These are phyloP conservation scores for Heterobasidion parviporum DNA, from an alignment of 1,284 basidiomycete species.

Conservation along the genomic window DNA sequence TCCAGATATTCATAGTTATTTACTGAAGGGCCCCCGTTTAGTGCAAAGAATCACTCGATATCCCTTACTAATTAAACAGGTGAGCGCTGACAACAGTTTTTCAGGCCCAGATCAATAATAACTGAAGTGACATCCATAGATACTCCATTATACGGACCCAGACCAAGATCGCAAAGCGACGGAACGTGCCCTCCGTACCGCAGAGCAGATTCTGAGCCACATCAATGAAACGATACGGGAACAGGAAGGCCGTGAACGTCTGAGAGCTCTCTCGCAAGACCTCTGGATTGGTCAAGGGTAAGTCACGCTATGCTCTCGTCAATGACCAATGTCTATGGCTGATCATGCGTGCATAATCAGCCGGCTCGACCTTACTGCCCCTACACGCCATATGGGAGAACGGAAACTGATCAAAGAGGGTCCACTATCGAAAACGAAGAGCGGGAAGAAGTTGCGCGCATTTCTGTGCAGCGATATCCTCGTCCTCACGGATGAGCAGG, in stretches of 20 bases:
- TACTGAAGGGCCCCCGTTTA: constrained; percentile 19
- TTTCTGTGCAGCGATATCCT: constrained; percentile 79
- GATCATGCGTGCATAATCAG: constrained; percentile 25
- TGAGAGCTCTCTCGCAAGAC: constrained; percentile 66
- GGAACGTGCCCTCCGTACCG: constrained; percentile 46
- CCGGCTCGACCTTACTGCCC: constrained; percentile 83
- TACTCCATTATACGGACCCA: constrained; percentile 71
- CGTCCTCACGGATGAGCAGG: constrained; percentile 64
- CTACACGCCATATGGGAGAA: constrained; percentile 73
- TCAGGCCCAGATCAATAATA: neutral
- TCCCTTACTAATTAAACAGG: constrained; percentile 80
- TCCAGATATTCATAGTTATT: neutral
- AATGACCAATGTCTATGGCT: neutral
- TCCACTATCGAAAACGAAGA: constrained; percentile 72
- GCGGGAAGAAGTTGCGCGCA: constrained; percentile 69
- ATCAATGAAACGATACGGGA: constrained; percentile 90
- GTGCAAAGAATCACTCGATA: constrained; percentile 96
- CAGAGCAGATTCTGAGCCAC: constrained; percentile 66
- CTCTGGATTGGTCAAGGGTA: constrained; percentile 85
- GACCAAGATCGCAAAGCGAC: constrained; percentile 52
- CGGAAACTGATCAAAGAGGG: constrained; percentile 79
- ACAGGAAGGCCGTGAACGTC: constrained; percentile 71
- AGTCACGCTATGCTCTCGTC: constrained; percentile 16
- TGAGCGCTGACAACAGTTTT: constrained; percentile 16
- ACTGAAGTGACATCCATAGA: constrained; percentile 30